Evolutionary conservation across 106 monocot genomes (phyloP).

Genomic region (Triglochin maritima): DNA sequence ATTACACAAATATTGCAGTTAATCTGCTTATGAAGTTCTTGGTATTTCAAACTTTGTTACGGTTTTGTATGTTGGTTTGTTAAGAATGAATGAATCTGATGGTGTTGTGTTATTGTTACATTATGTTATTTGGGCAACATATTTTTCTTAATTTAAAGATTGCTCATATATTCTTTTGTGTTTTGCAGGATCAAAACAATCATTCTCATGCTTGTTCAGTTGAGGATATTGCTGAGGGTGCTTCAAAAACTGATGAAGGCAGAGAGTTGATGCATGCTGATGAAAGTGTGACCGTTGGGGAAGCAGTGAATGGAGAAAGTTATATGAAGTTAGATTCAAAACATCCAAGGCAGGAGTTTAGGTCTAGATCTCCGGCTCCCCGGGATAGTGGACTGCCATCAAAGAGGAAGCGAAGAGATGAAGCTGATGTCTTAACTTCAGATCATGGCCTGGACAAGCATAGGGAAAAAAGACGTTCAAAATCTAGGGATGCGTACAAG

Average conservation of each 20-base stretch:
- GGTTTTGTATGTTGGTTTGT: no score
- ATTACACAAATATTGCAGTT: no score
- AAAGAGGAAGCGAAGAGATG: slow-evolving; percentile 24
- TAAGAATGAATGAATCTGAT: no score
- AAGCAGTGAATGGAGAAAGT: not conserved
- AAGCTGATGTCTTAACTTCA: slow-evolving; percentile 3
- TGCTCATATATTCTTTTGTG: no score
- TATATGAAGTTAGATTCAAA: not conserved
- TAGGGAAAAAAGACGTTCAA: slow-evolving; percentile 4
- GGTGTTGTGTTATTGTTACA: no score
- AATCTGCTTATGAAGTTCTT: no score
- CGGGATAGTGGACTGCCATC: slow-evolving; percentile 4
- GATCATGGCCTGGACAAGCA: slow-evolving; percentile 10
- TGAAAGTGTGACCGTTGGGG: slow-evolving; percentile 1
- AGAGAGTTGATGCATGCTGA: not conserved
- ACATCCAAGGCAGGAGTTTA: slow-evolving; percentile 8
- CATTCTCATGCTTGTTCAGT: no score
- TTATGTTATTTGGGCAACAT: no score
- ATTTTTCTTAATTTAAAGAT: no score
- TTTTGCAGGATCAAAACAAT: no score
- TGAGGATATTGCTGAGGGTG: no score
- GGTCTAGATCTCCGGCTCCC: slow-evolving; percentile 24
- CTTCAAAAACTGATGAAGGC: not conserved
- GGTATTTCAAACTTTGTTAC: no score
- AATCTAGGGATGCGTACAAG: slow-evolving; percentile 9